Evolutionary conservation across 106 monocot species (phyloP).

Genomic region (Platanthera zijinensis): DNA sequence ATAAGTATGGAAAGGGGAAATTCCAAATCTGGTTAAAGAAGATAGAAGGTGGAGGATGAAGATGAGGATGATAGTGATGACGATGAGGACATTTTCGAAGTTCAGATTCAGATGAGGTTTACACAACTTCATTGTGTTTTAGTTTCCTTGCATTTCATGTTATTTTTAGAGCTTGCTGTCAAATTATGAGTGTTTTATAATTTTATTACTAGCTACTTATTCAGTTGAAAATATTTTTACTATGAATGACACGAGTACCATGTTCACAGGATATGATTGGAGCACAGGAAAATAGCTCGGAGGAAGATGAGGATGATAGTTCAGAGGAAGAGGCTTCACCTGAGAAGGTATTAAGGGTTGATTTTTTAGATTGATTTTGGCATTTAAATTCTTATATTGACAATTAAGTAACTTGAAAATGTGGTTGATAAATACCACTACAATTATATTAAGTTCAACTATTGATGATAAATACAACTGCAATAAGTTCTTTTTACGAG

Average conservation of each 20-base stretch:
- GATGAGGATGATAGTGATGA: background rate
- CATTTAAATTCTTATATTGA: too few species aligned
- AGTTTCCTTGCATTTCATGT: background rate
- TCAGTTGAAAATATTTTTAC: background rate
- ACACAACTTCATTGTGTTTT: background rate
- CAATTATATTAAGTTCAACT: too few species aligned
- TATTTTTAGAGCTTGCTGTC: background rate
- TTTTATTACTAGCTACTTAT: background rate
- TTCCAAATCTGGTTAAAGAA: too few species aligned
- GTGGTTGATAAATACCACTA: too few species aligned
- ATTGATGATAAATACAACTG: too few species aligned
- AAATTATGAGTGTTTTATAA: background rate
- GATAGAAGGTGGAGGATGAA: background rate
- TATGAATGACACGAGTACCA: background rate
- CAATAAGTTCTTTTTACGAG: too few species aligned
- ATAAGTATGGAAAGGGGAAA: too few species aligned
- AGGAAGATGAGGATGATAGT: slow-evolving; percentile 43
- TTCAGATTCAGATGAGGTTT: background rate
- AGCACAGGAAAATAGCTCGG: slow-evolving; percentile 23
- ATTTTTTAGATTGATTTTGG: too few species aligned
- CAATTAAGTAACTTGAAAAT: too few species aligned
- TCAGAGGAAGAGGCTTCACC: slow-evolving; percentile 37
- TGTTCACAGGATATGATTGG: slow-evolving; percentile 35
- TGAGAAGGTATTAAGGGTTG: slow-evolving; percentile 17
- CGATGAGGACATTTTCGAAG: background rate